phyloP scores from a whole-genome alignment of 345 rosid species.

The Salix arbutifolia region DNA sequence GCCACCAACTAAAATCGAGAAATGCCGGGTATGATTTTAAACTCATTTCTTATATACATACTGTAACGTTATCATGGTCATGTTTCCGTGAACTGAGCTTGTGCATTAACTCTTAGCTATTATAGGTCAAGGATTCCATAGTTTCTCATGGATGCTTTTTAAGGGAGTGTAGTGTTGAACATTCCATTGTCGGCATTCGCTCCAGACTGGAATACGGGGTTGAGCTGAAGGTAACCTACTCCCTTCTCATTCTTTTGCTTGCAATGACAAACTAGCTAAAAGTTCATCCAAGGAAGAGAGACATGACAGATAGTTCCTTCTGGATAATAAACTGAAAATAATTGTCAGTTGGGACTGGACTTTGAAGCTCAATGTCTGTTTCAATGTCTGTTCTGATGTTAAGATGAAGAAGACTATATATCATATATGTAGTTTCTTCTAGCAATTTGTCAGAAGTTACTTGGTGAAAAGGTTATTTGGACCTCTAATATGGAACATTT shows the following conservation, averaged over 20 bases:
- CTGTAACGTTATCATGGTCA: constrained; percentile 1
- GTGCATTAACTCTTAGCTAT: constrained; percentile 2
- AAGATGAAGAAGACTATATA: no score
- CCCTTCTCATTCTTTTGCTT: neutral
- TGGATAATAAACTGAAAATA: neutral
- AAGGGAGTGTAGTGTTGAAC: constrained; percentile 69
- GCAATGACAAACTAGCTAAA: neutral
- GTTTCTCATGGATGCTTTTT: constrained; percentile 84
- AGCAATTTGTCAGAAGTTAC: no score
- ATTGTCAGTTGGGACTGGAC: neutral
- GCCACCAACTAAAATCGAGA: constrained; percentile 75
- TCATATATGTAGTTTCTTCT: no score
- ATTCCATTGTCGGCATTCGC: constrained; percentile 68
- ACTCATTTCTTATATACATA: constrained; percentile 1
- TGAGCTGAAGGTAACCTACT: constrained; percentile 52
- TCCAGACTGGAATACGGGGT: constrained; percentile 81
- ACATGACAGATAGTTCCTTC: neutral
- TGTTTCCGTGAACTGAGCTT: constrained; percentile 1
- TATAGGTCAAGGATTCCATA: constrained; percentile 62
- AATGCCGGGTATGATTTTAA: constrained; percentile 49
- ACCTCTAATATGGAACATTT: no score
- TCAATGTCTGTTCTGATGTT: no score
- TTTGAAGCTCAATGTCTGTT: no score
- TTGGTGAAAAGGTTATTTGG: no score
- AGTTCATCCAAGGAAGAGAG: neutral